Evolutionary conservation across 495 filamentous ascomycete genomes (phyloP).

Genomic region (Aspergillus carlsbadensis): DNA sequence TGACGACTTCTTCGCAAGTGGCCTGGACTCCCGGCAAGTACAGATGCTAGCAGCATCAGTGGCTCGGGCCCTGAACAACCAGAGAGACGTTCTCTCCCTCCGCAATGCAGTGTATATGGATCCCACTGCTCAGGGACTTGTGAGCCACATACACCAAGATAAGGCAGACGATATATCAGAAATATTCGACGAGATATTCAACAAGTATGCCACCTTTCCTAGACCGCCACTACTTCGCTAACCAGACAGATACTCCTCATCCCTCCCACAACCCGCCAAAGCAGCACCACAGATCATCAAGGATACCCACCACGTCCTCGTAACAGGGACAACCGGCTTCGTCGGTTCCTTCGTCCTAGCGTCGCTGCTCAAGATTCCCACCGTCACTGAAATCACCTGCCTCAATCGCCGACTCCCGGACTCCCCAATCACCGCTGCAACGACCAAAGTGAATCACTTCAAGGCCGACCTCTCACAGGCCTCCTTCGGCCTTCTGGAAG

Average conservation of each 20-base stretch:
- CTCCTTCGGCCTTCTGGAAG: slow-evolving; percentile 40
- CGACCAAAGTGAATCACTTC: slow-evolving; percentile 12
- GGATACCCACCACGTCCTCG: slow-evolving; percentile 31
- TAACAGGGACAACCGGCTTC: slow-evolving; percentile 56
- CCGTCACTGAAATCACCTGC: slow-evolving; percentile 42
- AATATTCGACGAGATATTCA: neutral
- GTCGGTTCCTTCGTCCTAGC: slow-evolving; percentile 54
- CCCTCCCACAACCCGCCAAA: slow-evolving; percentile 18
- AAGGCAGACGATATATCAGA: neutral
- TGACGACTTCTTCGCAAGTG: slow-evolving; percentile 12
- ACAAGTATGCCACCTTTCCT: neutral
- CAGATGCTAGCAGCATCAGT: slow-evolving; percentile 9
- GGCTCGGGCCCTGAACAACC: neutral
- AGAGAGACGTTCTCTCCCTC: neutral
- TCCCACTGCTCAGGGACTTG: slow-evolving; percentile 4
- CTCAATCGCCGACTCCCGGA: slow-evolving; percentile 39
- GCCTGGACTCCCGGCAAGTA: slow-evolving; percentile 13
- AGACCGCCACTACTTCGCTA: neutral
- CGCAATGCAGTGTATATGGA: slow-evolving; percentile 11
- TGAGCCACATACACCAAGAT: neutral
- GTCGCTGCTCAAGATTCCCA: slow-evolving; percentile 34
- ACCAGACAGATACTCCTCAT: slow-evolving; percentile 5
- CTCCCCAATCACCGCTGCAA: neutral
- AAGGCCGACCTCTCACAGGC: slow-evolving; percentile 44
- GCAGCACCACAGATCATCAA: neutral